Conservation (phyloP, 768 basidiomycete species). For the Boletus huronensis region DNA sequence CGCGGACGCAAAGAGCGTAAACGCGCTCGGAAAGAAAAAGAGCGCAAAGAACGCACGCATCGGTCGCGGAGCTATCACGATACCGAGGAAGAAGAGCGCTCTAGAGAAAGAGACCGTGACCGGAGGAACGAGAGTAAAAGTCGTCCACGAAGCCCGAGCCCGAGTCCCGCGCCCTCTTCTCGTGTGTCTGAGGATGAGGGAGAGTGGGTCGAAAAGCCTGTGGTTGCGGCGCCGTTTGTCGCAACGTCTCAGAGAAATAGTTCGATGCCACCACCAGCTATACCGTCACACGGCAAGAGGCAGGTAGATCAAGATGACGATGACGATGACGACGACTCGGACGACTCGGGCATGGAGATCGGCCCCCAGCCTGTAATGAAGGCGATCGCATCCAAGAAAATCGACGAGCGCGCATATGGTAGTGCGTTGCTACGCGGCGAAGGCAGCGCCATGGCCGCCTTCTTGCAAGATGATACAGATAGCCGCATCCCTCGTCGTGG, state of each 20-base stretch:
- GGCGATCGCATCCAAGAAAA: constrained; percentile 42
- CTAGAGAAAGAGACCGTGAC: constrained; percentile 22
- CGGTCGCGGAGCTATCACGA: constrained; percentile 37
- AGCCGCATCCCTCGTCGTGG: constrained; percentile 95
- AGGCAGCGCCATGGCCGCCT: constrained; percentile 97
- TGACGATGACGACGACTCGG: constrained; percentile 31
- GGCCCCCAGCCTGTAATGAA: constrained; percentile 72
- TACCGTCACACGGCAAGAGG: constrained; percentile 13
- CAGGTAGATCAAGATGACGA: constrained; percentile 23
- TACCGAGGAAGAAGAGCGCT: constrained; percentile 35
- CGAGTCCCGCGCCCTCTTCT: constrained; percentile 29
- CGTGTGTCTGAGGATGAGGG: constrained; percentile 44
- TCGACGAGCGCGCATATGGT: constrained; percentile 86
- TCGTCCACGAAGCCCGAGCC: constrained; percentile 33
- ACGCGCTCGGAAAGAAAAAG: constrained; percentile 46
- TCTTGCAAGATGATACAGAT: constrained; percentile 79
- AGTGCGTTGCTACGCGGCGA: constrained; percentile 90
- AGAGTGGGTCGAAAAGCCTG: constrained; percentile 68
- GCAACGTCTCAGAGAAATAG: constrained; percentile 18
- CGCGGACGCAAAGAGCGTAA: constrained; percentile 61
- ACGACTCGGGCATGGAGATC: constrained; percentile 62
- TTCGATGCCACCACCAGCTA: constrained; percentile 24
- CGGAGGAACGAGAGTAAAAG: constrained; percentile 33
- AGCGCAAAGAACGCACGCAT: constrained; percentile 36
- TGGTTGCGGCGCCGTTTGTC: constrained; percentile 28